Base-by-base conservation (phyloP, 495 filamentous ascomycete species). In the Chaetomidium leptoderma region DNA sequence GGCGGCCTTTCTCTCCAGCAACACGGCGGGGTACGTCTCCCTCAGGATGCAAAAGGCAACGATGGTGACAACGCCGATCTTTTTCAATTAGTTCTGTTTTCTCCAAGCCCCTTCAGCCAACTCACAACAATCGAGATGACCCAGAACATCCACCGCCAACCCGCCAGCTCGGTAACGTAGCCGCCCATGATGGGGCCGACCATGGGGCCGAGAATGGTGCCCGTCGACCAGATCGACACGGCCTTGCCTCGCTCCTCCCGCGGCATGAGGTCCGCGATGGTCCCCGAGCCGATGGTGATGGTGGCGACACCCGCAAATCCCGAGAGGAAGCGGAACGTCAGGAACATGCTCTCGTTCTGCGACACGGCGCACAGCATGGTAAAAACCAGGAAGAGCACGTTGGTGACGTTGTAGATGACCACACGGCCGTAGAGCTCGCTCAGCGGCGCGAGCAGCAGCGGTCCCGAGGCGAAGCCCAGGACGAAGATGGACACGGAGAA, bases 351-450 rank as follows among this genome's bases (percentile, higher is more conserved):
- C 30, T 14, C 4, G 47, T 24, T 50, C 2, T 7, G 47, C 8
- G 47, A 50, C 9, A 50, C 3, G 21, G 47, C 47, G 32, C 30
- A 50, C 4, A 33, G 4, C 1, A 37, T 24, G 47, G 30, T 37
- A 51, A 83, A 83, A 1, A 78, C 80, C 59, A 87, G 69, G 61
- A 86, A 92, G 42, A 85, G 80, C 13, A 84, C 21, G 56, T 90
- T 90, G 24, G 78, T 73, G 24, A 78, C 62, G 53, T 88, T 84
- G 32, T 88, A 78, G 10, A 90, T 74, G 23, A 78, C 70, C 0
- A 81, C 70, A 0, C 89, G 79, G 8, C 88, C 89, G 60, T 88
- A 90, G 11, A 90, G 83, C 66, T 92, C 87, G n/a, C 79, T 85
- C 0, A 91, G 66, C 0, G 89, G 88, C 0, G 84, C 85, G 11